These are phyloP conservation scores for Puya raimondii DNA, from an alignment of 176 grass and related monocot genomes.

Conservation along the genomic window DNA sequence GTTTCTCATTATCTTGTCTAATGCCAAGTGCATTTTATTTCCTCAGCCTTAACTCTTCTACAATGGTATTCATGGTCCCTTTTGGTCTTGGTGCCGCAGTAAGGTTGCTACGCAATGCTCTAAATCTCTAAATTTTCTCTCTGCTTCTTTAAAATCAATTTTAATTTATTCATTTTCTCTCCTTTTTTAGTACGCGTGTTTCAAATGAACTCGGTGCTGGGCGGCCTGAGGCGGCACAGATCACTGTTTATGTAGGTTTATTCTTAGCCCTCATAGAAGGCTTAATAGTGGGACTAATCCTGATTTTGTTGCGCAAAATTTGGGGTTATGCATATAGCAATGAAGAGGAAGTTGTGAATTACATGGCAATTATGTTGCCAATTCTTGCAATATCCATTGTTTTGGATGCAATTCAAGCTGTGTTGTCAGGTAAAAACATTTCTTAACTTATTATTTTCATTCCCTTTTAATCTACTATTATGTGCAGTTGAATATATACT, in stretches of 20 bases:
- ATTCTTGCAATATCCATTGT: conserved; percentile 42
- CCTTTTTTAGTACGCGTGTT: conserved; percentile 33
- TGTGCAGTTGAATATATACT: too few species aligned
- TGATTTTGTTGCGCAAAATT: conserved; percentile 29
- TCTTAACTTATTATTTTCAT: too few species aligned
- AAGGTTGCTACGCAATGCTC: conserved; percentile 25
- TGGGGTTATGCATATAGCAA: conserved; percentile 57
- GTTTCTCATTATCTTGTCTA: background rate
- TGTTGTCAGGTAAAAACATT: conserved; percentile 37
- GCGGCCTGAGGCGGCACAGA: conserved; percentile 33
- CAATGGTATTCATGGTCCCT: conserved; percentile 42
- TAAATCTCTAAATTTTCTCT: conserved; percentile 3
- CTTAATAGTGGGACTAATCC: conserved; percentile 24
- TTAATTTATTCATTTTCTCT: background rate
- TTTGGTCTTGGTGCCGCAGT: conserved; percentile 50
- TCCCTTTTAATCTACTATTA: background rate
- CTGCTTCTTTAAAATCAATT: background rate
- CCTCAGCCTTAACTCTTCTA: conserved; percentile 38
- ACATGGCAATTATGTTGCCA: conserved; percentile 44
- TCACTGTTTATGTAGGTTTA: conserved; percentile 29
- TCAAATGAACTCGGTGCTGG: conserved; percentile 70
- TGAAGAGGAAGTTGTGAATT: conserved; percentile 36
- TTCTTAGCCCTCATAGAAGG: conserved; percentile 28
- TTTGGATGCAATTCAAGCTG: conserved; percentile 43
- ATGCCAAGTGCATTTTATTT: background rate